phyloP scores from a whole-genome alignment of 176 grass and related monocot genomes.

The Zoysia pacifica region DNA sequence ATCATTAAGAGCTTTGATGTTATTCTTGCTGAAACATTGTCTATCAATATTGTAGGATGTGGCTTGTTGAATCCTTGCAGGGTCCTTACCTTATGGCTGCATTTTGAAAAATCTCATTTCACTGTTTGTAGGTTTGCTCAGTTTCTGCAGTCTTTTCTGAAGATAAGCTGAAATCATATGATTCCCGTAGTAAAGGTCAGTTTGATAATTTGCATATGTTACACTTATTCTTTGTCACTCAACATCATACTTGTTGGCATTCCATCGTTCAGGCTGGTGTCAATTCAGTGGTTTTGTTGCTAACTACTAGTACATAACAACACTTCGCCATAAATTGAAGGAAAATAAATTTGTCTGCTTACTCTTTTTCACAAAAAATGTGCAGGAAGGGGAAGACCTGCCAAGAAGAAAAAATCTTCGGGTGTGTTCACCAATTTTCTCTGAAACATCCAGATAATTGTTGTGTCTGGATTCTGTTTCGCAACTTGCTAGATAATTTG shows the following conservation, averaged over 20 bases:
- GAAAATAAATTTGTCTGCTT: too few relatives aligned
- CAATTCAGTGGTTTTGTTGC: background rate
- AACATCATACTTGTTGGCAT: constrained; percentile 7
- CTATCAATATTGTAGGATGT: constrained; percentile 16
- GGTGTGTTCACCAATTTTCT: too few relatives aligned
- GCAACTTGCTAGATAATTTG: too few relatives aligned
- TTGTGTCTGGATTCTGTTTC: too few relatives aligned
- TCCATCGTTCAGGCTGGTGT: background rate
- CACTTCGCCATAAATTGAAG: too few relatives aligned
- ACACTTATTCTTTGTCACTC: background rate
- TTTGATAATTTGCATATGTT: constrained; percentile 13
- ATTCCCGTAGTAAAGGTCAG: constrained; percentile 10
- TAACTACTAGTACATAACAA: too few relatives aligned
- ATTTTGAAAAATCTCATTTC: constrained; percentile 23
- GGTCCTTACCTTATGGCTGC: background rate
- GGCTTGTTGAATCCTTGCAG: background rate
- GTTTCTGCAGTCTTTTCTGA: background rate
- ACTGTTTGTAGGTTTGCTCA: constrained; percentile 35
- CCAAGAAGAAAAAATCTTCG: too few relatives aligned
- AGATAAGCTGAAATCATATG: constrained; percentile 21
- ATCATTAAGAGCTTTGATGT: constrained; percentile 20
- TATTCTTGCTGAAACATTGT: constrained; percentile 5
- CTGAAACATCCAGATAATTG: too few relatives aligned
- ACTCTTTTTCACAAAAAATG: too few relatives aligned
- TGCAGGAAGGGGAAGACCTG: too few relatives aligned